Evolutionary conservation across 176 grass and related monocot species (phyloP).

Genomic region (Poa pratensis): DNA sequence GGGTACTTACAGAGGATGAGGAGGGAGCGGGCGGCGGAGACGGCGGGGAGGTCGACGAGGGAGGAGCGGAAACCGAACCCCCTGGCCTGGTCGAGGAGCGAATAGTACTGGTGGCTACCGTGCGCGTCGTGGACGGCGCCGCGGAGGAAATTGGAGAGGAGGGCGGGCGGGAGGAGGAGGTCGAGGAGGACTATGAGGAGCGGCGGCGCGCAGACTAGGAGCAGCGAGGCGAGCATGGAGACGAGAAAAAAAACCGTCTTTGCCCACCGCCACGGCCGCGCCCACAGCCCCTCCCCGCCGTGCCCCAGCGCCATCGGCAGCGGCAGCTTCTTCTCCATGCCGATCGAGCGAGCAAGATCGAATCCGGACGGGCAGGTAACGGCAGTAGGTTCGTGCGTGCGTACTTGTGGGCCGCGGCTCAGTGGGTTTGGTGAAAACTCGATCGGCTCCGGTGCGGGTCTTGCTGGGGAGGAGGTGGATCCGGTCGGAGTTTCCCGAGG

Average conservation of each 20-base stretch:
- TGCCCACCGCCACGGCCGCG: conserved; percentile 76
- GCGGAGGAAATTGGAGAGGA: conserved; percentile 65
- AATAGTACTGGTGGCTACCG: neutral
- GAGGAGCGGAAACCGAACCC: conserved; percentile 73
- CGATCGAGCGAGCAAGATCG: neutral
- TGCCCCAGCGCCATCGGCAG: conserved; percentile 22
- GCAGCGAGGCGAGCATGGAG: conserved; percentile 81
- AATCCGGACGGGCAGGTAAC: neutral
- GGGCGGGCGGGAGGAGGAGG: conserved; percentile 74
- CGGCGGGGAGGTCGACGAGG: conserved; percentile 73
- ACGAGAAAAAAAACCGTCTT: conserved; percentile 94
- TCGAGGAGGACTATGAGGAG: conserved; percentile 86
- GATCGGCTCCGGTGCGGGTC: neutral
- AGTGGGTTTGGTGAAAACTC: neutral
- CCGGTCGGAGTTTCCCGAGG: conserved; percentile 26
- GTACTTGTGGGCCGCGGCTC: too few species aligned
- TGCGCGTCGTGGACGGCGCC: neutral
- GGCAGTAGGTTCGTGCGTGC: neutral
- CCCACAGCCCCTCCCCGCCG: conserved; percentile 54
- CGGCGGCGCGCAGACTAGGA: conserved; percentile 96
- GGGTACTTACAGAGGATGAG: conserved; percentile 74
- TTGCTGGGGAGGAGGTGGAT: conserved; percentile 20
- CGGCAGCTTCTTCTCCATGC: conserved; percentile 74
- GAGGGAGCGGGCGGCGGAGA: conserved; percentile 77
- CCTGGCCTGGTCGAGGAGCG: conserved; percentile 45